Evolutionary conservation across 176 grass and related monocot genomes (phyloP), one percentile per base, ranked within the genome.

Genomic region (Aegilops speltoides): DNA sequence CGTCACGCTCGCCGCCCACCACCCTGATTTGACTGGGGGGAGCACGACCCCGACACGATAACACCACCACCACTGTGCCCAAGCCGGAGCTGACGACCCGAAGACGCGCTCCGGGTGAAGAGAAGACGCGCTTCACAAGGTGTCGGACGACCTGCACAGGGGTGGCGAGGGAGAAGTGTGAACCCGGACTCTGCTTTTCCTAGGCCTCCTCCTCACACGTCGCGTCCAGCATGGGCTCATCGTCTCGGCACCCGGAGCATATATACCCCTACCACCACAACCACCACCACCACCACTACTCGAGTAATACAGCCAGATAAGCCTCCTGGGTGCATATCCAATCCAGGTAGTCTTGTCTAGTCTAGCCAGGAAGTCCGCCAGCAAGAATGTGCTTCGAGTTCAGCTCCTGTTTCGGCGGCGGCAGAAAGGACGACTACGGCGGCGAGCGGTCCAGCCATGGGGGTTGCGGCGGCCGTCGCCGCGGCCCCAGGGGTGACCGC

Each of bases 331-430:
- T 19, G 13, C 29, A 32, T 5, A 6, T 29, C 7, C 31, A 68
- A 20, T 65, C 11, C 25, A 29, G 14, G 16, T 50, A 16, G 15
- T 17, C 46, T 50, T 50, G 46, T 50, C 46, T 0, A 50, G 46
- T 50, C 46, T 50, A 23, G 4, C 28, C 6, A 40, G 16, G 8
- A 34, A 16, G 68, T 26, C 24, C 25, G 36, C 28, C 37, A 0
- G 11, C 52, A 57, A 89, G n/a, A 38, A 86, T 90, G 89, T 90
- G 89, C 73, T 19, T 90, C 79, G 8, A 15, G 66, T 7, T 87
- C 73, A 25, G 25, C 6, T 7, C n/a, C 14, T 86, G 88, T 6
- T 61, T 90, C 65, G 64, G 17, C 32, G 0, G 10, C 16, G 6
- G 0, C 37, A 6, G 2, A 5, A 2, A 17, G 6, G 8, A 67